Base-by-base conservation (phyloP, 768 basidiomycete species). In the Suillus placidus region DNA sequence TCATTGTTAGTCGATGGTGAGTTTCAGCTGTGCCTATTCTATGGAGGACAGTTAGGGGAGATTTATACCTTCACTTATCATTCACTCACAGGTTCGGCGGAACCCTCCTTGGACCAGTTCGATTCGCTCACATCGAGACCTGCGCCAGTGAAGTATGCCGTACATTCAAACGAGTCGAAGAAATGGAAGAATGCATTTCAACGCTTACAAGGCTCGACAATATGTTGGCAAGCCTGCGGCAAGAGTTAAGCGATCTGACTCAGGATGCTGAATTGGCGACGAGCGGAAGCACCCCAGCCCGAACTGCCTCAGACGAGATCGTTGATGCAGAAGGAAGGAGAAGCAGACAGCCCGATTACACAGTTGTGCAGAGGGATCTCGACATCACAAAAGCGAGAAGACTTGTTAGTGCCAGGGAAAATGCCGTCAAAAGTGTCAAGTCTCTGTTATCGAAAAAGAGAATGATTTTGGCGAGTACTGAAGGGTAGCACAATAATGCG, bases 1-100 rank as follows among this genome's bases (percentile, higher is more conserved):
- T 94, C 13, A 82, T 94, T 66, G 90, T 94, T 45, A 89, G 86
- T 76, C 85, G 93, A 64, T 92, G 93, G 91, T 93, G 73, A 68
- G 80, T 72, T 13, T 30, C 55, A 60, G 9, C 4, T n/a, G 14
- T 20, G 16, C 34, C 16, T 13, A 23, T 32, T 30, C 32, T 37
- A 30, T 23, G 37, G 13, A 30, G 30, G 35, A 40, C 16, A 32
- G 6, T 40, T 13, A 7, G 34, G 55, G 55, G 51, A 23, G 1
- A 32, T 13, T 34, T 3, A 7, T n/a, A 12, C 10, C 12, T 30
- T 30, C 12, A 13, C 38, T 60, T 4, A 32, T 60, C 40, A 10
- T 30, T 47, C 16, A 55, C 32, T 51, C 49, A 6, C 68, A 93
- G 92, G 91, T 93, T 87, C 70, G 93, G 92, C 0, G 93, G 93